Evolutionary conservation across 192 early-diverging fungal genomes (phyloP), one percentile per base, ranked within the genome.

Genomic region (Backusella circina): DNA sequence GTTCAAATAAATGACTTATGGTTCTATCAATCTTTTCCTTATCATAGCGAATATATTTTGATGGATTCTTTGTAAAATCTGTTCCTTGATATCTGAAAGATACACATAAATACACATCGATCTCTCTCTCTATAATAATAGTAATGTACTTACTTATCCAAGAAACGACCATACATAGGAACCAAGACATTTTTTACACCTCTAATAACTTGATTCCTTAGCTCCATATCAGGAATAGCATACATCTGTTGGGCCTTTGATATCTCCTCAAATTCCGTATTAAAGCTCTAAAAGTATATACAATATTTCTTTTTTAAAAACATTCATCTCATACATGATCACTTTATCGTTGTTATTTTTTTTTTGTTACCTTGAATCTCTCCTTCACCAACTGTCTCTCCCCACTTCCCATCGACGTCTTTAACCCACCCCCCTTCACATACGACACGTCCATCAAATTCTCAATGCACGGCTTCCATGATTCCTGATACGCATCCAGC

Each of bases 41-140:
- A 79, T 89, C 87, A 68, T 92, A 96, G 35, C 86, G 88, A 71
- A 96, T 88, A 81, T 95, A 96, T 79, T 96, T 96, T 70, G 89
- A 85, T 7, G 86, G 84, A 76, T 92, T 94, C 77, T 95, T 96
- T 31, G 91, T 87, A 79, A 95, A 96, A 67, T 96, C 95, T 7
- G 87, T 84, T 16, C 80, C 75, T 66, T 84, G 87, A 75, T 90
- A 86, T 67, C 90, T 91, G 32, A 31, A 73, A 51, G 6, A 12
- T 26, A 35, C 13, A 18, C 18, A 69, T 3, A 73, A 78, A 67
- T 54, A 65, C 74, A 57, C 68, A 15, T 65, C 6, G n/a, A n/a
- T n/a, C n/a, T n/a, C 47, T 51, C 18, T 47, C n/a, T 12, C 13
- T 54, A 8, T 65, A 78, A 67, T 41, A 30, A 33, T 31, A 33